phyloP scores from a whole-genome alignment of 2,329 filamentous ascomycete genomes.

The Ceratocystis variospora region DNA sequence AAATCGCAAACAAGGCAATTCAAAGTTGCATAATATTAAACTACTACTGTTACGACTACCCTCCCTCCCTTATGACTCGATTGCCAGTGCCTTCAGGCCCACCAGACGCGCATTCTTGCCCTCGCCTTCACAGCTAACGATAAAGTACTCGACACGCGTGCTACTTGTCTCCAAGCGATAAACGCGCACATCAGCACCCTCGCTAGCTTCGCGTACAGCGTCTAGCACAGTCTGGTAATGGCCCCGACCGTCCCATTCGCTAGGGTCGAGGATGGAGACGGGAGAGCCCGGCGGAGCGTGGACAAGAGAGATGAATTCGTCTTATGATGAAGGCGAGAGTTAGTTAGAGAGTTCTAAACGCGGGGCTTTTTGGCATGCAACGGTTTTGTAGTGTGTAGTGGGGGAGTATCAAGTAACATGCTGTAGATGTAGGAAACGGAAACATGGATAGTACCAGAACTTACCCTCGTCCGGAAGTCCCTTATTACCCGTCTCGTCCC shows the following conservation, averaged over 20 bases:
- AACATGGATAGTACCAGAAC: conserved; percentile 22
- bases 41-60: neutral
- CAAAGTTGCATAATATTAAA: too few relatives aligned
- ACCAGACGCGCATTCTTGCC: conserved; percentile 49
- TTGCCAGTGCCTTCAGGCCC: conserved; percentile 61
- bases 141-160: conserved; percentile 63
- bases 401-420: neutral
- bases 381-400: neutral
- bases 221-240: conserved; percentile 57
- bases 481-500: conserved; percentile 35
- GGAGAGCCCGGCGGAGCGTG: conserved; percentile 37
- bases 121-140: conserved; percentile 50
- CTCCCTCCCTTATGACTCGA: conserved; percentile 46
- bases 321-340: conserved; percentile 31
- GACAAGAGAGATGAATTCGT: conserved; percentile 56
- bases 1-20: too few relatives aligned
- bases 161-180: conserved; percentile 47
- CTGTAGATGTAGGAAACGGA: too few relatives aligned
- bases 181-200: conserved; percentile 56
- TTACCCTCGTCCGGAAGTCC: conserved; percentile 48
- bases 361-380: neutral
- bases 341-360: neutral
- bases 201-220: conserved; percentile 50
- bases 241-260: conserved; percentile 59
- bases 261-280: conserved; percentile 51